Evolutionary conservation across 345 rosid species (phyloP), one percentile per base, ranked within the genome.

Genomic region (Durio zibethinus): DNA sequence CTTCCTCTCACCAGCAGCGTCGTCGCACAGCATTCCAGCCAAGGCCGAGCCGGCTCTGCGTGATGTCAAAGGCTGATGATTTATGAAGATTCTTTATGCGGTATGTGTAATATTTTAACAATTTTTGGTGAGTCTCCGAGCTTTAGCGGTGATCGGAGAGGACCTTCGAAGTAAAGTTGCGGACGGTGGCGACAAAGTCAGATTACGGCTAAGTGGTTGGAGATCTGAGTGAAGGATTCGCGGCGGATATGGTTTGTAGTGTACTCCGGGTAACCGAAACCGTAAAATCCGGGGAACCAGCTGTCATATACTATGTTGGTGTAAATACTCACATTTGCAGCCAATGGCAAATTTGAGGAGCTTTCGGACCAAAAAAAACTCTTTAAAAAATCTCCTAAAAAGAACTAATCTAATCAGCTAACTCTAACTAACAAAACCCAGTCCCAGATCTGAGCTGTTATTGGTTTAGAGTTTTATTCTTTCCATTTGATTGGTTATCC

Each of bases 1-100:
- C 93, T 1, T 85, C 91, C 38, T 79, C 90, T 23, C 86, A 85
- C 36, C 86, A 85, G 79, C 88, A 82, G 72, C 50, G 84, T 59
- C 89, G 92, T 1, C 86, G 94, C 1, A 31, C 84, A 5, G 91
- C 72, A 5, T 94, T 90, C 83, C 91, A 85, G 87, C 88, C 94
- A 14, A 85, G 87, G 67, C 98, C 81, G 5, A 94, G 97, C 84
- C 90, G 97, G 6, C 87, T 94, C 7, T 88, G 82, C 23, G 63
- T 45, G 29, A 84, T 90, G 92, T 82, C 80, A 56, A 79, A 54
- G 61, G 91, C 88, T 10, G 85, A 82, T 52, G 85, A 82, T 74
- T 76, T 45, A 21, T 75, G 67, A 64, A 54, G 62, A 7, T 65
- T 25, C 12, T 36, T 42, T 61, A 43, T 62, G 76, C 9, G 33